Evolutionary conservation across 148 eudicot genomes (phyloP).

Genomic region (Gaultheria prostrata): DNA sequence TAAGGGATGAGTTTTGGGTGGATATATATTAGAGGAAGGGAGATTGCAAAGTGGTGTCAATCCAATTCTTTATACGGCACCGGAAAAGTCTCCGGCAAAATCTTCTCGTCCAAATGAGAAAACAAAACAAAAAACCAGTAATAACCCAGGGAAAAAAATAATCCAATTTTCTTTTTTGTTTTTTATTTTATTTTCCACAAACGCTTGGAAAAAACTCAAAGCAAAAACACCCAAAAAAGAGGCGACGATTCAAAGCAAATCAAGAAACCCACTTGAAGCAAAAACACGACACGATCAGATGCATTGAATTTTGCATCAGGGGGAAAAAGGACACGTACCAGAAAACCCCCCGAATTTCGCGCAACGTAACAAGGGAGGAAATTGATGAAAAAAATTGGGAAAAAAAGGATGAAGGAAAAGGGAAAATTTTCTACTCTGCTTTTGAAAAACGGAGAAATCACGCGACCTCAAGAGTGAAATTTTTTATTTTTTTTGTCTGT

Average conservation of each 20-base stretch:
- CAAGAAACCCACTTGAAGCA: neutral
- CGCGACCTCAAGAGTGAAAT: neutral
- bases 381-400: neutral
- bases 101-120: neutral
- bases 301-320: neutral
- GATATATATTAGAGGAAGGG: no score
- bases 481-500: no score
- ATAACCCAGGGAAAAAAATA: neutral
- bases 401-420: neutral
- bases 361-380: constrained; percentile 10
- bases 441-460: constrained; percentile 5
- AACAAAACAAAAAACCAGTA: constrained; percentile 1
- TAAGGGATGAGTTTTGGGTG: no score
- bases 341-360: constrained; percentile 8
- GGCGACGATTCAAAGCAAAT: constrained; percentile 12
- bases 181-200: neutral
- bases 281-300: neutral
- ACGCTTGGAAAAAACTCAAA: constrained; percentile 11
- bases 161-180: neutral
- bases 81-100: neutral
- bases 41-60: neutral
- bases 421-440: neutral
- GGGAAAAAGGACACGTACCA: neutral
- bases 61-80: neutral
- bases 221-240: constrained; percentile 10